Evolutionary conservation across 2,329 filamentous ascomycete genomes (phyloP).

Genomic region (Hypoxylon sp.): DNA sequence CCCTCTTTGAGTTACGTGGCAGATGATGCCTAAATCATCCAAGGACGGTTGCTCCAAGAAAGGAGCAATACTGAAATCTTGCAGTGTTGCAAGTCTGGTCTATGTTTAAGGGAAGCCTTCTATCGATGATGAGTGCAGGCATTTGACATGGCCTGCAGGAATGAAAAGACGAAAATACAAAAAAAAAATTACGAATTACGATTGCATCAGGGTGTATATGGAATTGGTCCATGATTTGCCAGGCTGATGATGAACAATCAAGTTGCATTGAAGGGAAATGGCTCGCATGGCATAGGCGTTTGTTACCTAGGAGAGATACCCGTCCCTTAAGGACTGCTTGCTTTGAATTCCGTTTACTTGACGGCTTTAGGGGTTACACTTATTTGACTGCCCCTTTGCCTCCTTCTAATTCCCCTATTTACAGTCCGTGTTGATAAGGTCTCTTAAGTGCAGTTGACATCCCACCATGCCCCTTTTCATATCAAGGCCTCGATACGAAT

Average conservation of each 20-base stretch:
- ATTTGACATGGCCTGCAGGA: not conserved
- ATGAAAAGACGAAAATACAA: not conserved
- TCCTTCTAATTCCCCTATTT: not conserved
- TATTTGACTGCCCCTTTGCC: not conserved
- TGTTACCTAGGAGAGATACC: conserved; percentile 12
- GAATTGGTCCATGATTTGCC: conserved; percentile 8
- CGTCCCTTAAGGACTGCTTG: not conserved
- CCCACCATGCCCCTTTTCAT: not conserved
- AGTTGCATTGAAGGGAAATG: conserved; percentile 1
- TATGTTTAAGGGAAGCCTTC: not conserved
- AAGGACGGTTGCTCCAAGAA: not conserved
- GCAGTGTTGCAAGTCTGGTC: not conserved
- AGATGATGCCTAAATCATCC: not conserved
- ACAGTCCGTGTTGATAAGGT: not conserved
- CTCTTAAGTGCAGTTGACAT: not conserved
- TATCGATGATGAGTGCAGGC: not conserved
- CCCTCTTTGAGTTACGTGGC: not conserved
- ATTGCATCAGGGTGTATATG: conserved; percentile 1
- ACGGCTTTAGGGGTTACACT: not conserved
- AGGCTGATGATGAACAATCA: not conserved
- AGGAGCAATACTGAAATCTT: not conserved
- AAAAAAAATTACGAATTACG: not conserved
- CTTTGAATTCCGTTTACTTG: not conserved
- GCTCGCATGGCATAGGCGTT: conserved; percentile 11
- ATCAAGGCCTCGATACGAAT: not conserved